Evolutionary conservation across 805 yeast genomes (phyloP).

Genomic region (Ogataea chonburiensis): DNA sequence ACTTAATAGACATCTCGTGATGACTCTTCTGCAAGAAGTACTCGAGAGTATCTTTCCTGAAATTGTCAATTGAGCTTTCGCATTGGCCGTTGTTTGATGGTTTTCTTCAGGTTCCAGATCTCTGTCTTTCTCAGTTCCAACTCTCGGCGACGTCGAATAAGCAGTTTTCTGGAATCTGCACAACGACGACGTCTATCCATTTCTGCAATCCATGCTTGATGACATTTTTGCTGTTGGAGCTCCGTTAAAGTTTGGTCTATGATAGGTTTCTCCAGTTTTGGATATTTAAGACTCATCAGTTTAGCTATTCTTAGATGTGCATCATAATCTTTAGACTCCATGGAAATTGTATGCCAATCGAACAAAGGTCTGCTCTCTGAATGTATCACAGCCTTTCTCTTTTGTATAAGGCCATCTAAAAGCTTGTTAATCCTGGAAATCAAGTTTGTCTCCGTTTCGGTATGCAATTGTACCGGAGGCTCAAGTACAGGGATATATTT

Average conservation of each 20-base stretch:
- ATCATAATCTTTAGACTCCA: slow-evolving; percentile 11
- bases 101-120: slow-evolving; percentile 12
- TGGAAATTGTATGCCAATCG: slow-evolving; percentile 17
- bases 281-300: slow-evolving; percentile 18
- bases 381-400: slow-evolving; percentile 1
- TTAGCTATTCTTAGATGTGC: slow-evolving; percentile 12
- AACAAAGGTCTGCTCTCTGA: slow-evolving; percentile 2
- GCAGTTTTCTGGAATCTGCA: background rate
- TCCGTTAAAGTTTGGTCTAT: slow-evolving; percentile 13
- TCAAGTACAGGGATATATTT: slow-evolving; percentile 24
- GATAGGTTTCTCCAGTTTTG: slow-evolving; percentile 12
- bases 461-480: slow-evolving; percentile 24
- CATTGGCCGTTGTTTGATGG: slow-evolving; percentile 8
- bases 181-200: background rate
- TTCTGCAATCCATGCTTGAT: slow-evolving; percentile 1
- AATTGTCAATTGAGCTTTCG: slow-evolving; percentile 6
- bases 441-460: slow-evolving; percentile 14
- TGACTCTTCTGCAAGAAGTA: slow-evolving; percentile 57
- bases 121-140: slow-evolving; percentile 6
- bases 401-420: slow-evolving; percentile 20
- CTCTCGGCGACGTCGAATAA: slow-evolving; percentile 9
- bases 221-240: slow-evolving; percentile 6
- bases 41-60: slow-evolving; percentile 47
- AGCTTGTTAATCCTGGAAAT: slow-evolving; percentile 19
- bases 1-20: slow-evolving; percentile 62